These are phyloP conservation scores for Globisporangium cylindrosporum DNA, from an alignment of 352 stramenopile genomes.

Conservation along the genomic window DNA sequence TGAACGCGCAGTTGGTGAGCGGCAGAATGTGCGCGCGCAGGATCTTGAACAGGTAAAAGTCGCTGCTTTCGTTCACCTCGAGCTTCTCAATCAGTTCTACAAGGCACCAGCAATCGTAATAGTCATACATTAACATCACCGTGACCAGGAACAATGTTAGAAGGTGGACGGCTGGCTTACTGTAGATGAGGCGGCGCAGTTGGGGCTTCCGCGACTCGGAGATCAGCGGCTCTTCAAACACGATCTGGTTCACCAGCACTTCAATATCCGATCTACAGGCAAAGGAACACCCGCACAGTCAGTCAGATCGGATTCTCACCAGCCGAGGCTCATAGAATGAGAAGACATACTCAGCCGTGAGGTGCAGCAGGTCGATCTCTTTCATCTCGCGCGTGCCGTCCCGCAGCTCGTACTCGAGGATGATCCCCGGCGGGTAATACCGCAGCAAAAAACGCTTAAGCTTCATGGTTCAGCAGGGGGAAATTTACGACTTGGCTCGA, in stretches of 20 bases:
- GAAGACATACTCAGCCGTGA: conserved; percentile 85
- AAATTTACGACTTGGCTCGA: neutral
- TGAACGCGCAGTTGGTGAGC: conserved; percentile 96
- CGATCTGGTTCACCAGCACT: conserved; percentile 94
- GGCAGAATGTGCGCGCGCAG: conserved; percentile 93
- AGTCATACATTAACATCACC: neutral
- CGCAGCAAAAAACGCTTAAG: conserved; percentile 94
- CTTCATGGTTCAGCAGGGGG: conserved; percentile 77
- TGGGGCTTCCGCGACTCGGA: conserved; percentile 92
- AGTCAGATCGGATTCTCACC: neutral
- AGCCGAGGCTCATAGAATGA: neutral
- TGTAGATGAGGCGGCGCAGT: conserved; percentile 92
- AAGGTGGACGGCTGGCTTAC: conserved; percentile 27
- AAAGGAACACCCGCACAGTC: neutral
- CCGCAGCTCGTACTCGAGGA: conserved; percentile 94
- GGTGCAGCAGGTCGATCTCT: conserved; percentile 93
- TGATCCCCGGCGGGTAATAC: conserved; percentile 95
- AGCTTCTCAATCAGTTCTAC: conserved; percentile 94
- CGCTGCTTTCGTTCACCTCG: conserved; percentile 91
- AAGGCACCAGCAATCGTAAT: neutral
- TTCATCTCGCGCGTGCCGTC: conserved; percentile 94
- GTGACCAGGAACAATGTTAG: neutral
- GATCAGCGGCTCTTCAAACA: conserved; percentile 94
- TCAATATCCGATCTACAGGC: conserved; percentile 86
- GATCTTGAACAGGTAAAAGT: conserved; percentile 98